Conservation (phyloP, 2,329 filamentous ascomycete genomes). For the Fusarium citri region DNA sequence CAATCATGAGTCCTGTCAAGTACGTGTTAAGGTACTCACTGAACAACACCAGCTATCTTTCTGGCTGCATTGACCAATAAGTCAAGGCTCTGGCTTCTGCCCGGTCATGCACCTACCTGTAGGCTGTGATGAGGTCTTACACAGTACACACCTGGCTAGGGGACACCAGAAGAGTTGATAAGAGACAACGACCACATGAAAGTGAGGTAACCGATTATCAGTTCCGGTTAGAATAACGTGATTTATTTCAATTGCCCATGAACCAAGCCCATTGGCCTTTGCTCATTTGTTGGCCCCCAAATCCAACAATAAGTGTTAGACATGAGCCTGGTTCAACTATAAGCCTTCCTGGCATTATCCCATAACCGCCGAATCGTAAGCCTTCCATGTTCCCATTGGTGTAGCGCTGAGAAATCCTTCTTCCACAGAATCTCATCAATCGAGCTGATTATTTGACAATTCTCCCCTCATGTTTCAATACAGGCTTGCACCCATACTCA, state of each 20-base stretch:
- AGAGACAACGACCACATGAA: neutral
- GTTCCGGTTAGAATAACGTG: neutral
- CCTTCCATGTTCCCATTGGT: neutral
- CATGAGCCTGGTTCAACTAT: too few species aligned
- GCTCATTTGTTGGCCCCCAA: neutral
- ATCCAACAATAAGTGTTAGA: neutral
- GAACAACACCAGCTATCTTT: neutral
- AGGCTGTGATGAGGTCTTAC: neutral
- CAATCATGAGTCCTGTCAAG: neutral
- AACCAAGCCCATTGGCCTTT: neutral
- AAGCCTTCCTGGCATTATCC: neutral
- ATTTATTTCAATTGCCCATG: neutral
- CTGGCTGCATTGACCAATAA: neutral
- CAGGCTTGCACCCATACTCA: neutral
- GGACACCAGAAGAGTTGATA: neutral
- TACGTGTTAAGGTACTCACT: neutral
- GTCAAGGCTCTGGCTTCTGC: neutral
- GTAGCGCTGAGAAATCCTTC: neutral
- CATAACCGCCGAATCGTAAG: neutral
- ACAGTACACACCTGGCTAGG: neutral
- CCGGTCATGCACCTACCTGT: neutral
- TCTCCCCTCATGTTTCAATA: neutral
- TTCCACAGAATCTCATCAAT: neutral
- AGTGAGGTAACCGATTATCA: neutral
- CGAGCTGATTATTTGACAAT: neutral